Conservation (phyloP, 208 protist species). For the Trypanosoma cruzi region DNA sequence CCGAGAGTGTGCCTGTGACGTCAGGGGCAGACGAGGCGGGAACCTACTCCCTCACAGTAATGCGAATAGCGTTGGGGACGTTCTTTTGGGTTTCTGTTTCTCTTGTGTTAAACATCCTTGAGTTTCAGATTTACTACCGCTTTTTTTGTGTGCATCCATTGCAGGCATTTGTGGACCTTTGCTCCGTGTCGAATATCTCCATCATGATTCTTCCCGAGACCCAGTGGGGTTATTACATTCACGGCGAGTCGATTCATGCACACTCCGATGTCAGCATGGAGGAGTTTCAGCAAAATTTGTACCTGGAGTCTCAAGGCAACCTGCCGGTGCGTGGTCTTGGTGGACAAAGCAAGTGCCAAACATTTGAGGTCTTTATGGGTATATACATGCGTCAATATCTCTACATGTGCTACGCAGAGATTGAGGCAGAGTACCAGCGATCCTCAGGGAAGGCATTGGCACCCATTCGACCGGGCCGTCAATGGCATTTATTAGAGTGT, state of each 20-base stretch:
- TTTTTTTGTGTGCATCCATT: slow-evolving; percentile 85
- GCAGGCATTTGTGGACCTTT: slow-evolving; percentile 89
- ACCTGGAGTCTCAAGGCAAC: slow-evolving; percentile 79
- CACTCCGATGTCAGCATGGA: slow-evolving; percentile 90
- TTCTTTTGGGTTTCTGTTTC: slow-evolving; percentile 78
- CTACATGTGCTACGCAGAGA: slow-evolving; percentile 71
- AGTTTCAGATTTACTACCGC: slow-evolving; percentile 85
- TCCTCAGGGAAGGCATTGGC: slow-evolving; percentile 32
- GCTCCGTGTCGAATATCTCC: slow-evolving; percentile 92
- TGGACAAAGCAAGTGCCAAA: slow-evolving; percentile 78
- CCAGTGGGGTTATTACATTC: slow-evolving; percentile 91
- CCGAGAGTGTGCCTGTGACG: slow-evolving; percentile 43
- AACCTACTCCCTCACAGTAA: slow-evolving; percentile 36
- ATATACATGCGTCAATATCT: slow-evolving; percentile 81
- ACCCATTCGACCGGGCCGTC: slow-evolving; percentile 29
- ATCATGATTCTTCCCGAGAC: slow-evolving; percentile 85
- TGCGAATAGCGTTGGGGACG: slow-evolving; percentile 74
- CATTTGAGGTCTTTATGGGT: slow-evolving; percentile 83
- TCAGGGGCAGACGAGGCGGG: slow-evolving; percentile 31
- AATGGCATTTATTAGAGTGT: slow-evolving; percentile 69
- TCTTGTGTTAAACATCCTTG: slow-evolving; percentile 67
- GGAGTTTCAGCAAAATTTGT: slow-evolving; percentile 86
- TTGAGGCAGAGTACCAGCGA: slow-evolving; percentile 52
- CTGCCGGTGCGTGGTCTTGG: slow-evolving; percentile 80
- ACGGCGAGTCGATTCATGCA: slow-evolving; percentile 89